Evolutionary conservation across 2,329 filamentous ascomycete genomes (phyloP).

Genomic region (Phaeosphaeriaceae sp.): DNA sequence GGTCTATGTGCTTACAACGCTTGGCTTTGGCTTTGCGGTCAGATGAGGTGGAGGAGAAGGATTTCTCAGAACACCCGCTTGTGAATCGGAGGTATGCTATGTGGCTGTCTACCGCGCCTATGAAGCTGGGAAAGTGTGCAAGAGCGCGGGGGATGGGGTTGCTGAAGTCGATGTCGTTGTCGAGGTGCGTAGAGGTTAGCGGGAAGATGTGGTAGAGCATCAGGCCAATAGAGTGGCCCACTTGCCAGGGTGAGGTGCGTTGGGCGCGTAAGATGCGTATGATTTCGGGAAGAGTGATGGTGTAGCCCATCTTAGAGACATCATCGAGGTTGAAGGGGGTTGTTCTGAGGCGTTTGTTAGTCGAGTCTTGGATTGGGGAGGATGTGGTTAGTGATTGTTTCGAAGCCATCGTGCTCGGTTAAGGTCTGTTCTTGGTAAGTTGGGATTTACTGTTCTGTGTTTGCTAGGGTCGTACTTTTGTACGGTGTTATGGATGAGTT

Average conservation of each 20-base stretch:
- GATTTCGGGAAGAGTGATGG: too few relatives aligned
- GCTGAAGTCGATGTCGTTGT: background rate
- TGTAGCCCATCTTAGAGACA: too few relatives aligned
- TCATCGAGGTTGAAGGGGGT: too few relatives aligned
- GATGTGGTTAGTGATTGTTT: too few relatives aligned
- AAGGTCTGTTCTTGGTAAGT: too few relatives aligned
- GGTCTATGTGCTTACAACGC: background rate
- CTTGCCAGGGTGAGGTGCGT: background rate
- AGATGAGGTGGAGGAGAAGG: background rate
- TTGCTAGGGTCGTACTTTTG: too few relatives aligned
- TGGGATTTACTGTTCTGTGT: too few relatives aligned
- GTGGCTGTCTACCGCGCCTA: background rate
- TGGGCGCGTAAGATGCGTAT: too few relatives aligned
- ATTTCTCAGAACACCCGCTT: background rate
- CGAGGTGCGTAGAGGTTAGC: background rate
- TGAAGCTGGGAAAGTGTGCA: background rate
- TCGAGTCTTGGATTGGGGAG: too few relatives aligned
- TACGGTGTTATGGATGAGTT: too few relatives aligned
- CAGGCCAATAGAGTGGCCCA: background rate
- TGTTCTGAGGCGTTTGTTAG: too few relatives aligned
- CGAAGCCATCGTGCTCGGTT: too few relatives aligned
- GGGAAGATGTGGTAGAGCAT: background rate
- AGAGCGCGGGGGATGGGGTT: background rate
- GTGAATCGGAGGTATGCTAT: background rate
- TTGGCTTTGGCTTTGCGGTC: background rate